These are phyloP conservation scores for Trifolium pratense DNA, from an alignment of 306 rosid genomes.

Conservation along the genomic window DNA sequence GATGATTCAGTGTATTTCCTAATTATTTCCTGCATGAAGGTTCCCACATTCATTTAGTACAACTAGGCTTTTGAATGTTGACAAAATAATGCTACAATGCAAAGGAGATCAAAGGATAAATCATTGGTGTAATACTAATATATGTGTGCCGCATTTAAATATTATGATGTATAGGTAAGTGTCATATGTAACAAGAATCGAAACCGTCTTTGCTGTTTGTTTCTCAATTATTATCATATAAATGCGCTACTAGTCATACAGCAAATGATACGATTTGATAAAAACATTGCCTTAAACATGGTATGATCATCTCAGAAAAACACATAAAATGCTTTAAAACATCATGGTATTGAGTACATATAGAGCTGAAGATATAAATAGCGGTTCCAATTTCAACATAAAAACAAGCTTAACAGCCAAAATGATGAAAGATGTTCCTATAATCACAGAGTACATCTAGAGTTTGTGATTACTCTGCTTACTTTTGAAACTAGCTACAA, in stretches of 20 bases:
- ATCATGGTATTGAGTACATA: background rate
- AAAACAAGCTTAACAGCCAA: constrained; percentile 7
- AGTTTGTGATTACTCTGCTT: background rate
- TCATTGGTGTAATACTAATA: background rate
- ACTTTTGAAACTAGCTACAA: constrained; percentile 23
- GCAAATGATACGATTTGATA: too few relatives aligned
- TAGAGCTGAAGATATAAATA: background rate
- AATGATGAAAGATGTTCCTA: constrained; percentile 1
- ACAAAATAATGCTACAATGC: constrained; percentile 27
- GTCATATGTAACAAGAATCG: constrained; percentile 10
- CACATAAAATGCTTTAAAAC: background rate
- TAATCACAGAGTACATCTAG: background rate
- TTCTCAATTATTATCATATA: too few relatives aligned
- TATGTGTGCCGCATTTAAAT: background rate
- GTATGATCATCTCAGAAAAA: background rate
- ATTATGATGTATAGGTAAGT: constrained; percentile 7
- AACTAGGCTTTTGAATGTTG: background rate
- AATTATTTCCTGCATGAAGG: constrained; percentile 66
- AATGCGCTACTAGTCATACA: too few relatives aligned
- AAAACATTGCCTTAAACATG: too few relatives aligned
- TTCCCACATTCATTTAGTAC: constrained; percentile 27
- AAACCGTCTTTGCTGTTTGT: background rate
- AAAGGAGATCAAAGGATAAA: background rate
- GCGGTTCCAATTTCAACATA: background rate
- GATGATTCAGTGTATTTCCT: constrained; percentile 68